Evolutionary conservation across 208 protist species (phyloP), one percentile per base, ranked within the genome.

Genomic region (Strigomonas culicis): DNA sequence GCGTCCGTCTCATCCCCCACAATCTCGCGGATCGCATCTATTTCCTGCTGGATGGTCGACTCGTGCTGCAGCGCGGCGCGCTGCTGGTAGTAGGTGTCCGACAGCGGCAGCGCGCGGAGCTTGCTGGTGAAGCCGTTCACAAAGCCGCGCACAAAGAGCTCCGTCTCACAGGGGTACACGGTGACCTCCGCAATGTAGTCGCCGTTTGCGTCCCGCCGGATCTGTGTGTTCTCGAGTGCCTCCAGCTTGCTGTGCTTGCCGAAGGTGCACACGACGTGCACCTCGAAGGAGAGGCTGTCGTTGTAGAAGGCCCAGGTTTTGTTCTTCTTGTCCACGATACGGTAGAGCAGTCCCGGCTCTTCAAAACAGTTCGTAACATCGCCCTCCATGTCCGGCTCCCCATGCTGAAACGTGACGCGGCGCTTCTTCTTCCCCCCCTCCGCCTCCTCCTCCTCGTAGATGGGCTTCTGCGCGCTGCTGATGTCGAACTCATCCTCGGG

Each of bases 221-320:
- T 52, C 27, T 41, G 70, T 21, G 84, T 88, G 64, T 88, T 84
- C 27, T 85, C 85, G 13, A 92, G 74, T 19, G 82, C 72, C 70
- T 86, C 79, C n/a, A 94, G 58, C 60, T 90, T 92, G 69, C 72
- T 83, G 67, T 89, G 77, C 62, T 82, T 81, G 56, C 89, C 81
- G 60, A 95, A 93, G 7, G 75, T 82, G 68, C 77, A 88, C 30
- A 68, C 51, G 1, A 95, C 81, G 53, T 87, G 79, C 28, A 93
- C 75, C 70, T 93, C 84, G 61, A 83, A 95, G 36, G 64, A 21
- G 31, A 80, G 68, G 63, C 74, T 90, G 78, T 95, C 89, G 67
- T 95, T 95, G 82, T 93, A 95, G 66, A 95, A 95, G 60, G 85
- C 79, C 89, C 85, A 95, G 15, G 66, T 86, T 65, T 88, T 88